A percentile compares a stretch with the other conserved stretches of the same genome.
These are phyloP conservation scores for Suaeda aralocaspica DNA, from an alignment of 148 eudicot species.

Conservation along the genomic window DNA sequence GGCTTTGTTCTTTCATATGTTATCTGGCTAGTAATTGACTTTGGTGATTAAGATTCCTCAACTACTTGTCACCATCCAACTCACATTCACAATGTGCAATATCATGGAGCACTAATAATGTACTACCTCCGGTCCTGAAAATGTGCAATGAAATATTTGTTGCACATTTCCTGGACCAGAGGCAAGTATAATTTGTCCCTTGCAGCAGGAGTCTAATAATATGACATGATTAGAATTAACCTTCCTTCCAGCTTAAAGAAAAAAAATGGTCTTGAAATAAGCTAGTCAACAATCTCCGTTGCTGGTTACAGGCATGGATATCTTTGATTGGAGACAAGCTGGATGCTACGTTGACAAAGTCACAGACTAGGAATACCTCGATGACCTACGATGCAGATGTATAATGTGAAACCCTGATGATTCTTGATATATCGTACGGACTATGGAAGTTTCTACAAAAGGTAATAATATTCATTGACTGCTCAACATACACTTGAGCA, in stretches of 20 bases:
- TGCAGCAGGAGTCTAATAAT: constrained; percentile 5
- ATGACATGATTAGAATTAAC: not conserved
- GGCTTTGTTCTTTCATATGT: constrained; percentile 1
- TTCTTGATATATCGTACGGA: not conserved
- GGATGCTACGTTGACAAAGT: constrained; percentile 79
- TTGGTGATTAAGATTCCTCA: constrained; percentile 3
- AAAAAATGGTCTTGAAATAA: not conserved
- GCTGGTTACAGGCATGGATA: constrained; percentile 73
- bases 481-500: not conserved
- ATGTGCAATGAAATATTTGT: no score
- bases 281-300: constrained; percentile 12
- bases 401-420: constrained; percentile 7
- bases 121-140: no score
- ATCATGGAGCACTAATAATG: constrained; percentile 6
- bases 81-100: constrained; percentile 10
- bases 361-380: constrained; percentile 24
- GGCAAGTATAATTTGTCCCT: constrained; percentile 13
- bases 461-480: constrained; percentile 11
- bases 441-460: constrained; percentile 2
- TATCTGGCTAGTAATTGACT: constrained; percentile 3
- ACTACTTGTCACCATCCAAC: constrained; percentile 9
- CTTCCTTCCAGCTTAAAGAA: constrained; percentile 9
- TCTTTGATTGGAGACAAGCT: constrained; percentile 80
- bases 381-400: constrained; percentile 29
- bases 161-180: no score